Base-by-base conservation (phyloP, 768 basidiomycete genomes). In the Postia placenta region DNA sequence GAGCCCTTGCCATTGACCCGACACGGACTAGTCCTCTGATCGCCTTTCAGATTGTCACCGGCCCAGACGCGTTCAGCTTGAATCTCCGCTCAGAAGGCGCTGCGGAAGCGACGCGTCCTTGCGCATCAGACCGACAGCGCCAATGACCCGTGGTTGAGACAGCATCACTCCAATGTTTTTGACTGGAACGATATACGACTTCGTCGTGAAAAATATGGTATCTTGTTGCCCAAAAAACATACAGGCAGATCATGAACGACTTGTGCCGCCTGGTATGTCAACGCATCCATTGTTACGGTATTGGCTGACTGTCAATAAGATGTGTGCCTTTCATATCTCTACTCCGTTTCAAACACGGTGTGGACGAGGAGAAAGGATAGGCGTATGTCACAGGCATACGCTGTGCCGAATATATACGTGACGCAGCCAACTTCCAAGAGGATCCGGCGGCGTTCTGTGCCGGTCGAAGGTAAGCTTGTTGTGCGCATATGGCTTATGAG, bases 201-300 rank as follows among this genome's bases (percentile, higher is more conserved):
- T 11, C 38, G 38, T 17, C 12, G 20, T n/a, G 38, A 39, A 6
- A 6, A 9, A 6, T 39, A 39, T 39, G 38, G 38, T 39, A 19
- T 14, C 9, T 22, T 22, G 7, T 11, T 22, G 2, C 22, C 38
- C 56, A 50, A 15, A 44, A 25, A 4, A 35, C 45, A 14, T 57
- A 50, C 49, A 50, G 56, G 42, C 20, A 48, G 15, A 17, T 55
- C 47, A 17, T 54, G 24, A 26, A 57, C 44, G 48, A 23, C 9
- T 50, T 35, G 27, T 57, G 25, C 30, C 12, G 49, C 5, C 50
- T 57, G 14, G 56, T 57, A 26, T 17, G 53, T 44, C 20, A n/a
- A 0, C 24, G 17, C 11, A 24, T 25, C 20, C 5, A 19, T 5
- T 38, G 15, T 11, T 19, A 38, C 5, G 11, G 12, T 23, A 0